Base-by-base conservation (phyloP, 2,329 filamentous ascomycete genomes). In the Xylaria polymorpha region DNA sequence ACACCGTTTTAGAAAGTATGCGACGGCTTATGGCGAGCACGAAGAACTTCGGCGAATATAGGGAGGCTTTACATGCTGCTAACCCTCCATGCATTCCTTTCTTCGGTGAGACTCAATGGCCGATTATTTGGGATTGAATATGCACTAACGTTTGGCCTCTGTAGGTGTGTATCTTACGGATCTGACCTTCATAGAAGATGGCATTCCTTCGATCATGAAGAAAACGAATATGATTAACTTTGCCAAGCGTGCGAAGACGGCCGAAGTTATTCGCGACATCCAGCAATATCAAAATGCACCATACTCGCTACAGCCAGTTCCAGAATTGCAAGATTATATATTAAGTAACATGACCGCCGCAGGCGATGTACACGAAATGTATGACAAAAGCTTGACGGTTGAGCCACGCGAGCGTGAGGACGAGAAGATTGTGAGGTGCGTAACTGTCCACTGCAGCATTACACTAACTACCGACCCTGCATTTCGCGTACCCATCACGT, bases 71-170 rank as follows among this genome's bases (percentile, higher is more conserved):
- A 64, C 95, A 98, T 83, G 91, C 91, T 64, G 94, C 95, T 32
- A 97, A 97, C 75, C 96, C 96, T 20, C 96, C 96, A 14, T 99
- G 96, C 80, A 98, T 98, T 79, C 96, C 96, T 5, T 99, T 99
- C 82, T 97, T 99, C 78, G 96, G 95, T 94, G 88, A 72, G 87
- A 78, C 50, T 35, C 62, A 39, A 55, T 25, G 35, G 10, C 46
- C 3, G 29, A 4, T 50, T 22, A 43, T 3, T 18, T 39, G 9
- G 14, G 2, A 55, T 48, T 43, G 7, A 53, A 15, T 10, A 48
- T 61, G 3, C 15, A 61, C 61, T 61, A 9, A 66, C 41, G 69
- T 63, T 20, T 35, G 71, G 55, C 14, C 4, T 44, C 74, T 48
- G 43, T 48, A 96, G 94, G 94, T 81, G 95, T 98, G 65, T 99